Evolutionary conservation across 2,329 filamentous ascomycete species (phyloP), one percentile per base, ranked within the genome.

Genomic region (Monilinia aucupariae): DNA sequence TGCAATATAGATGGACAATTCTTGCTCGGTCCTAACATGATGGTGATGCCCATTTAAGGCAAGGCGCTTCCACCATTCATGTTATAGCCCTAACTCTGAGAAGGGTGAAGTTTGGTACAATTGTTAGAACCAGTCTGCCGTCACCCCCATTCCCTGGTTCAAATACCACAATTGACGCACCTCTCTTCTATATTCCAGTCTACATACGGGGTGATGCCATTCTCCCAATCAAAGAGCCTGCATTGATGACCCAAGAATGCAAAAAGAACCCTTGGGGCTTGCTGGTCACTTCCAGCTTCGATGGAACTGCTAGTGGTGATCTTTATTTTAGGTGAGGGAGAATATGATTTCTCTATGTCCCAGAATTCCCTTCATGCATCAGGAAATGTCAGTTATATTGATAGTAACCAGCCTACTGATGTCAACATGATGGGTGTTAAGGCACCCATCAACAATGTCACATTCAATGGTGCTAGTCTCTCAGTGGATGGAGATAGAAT

Each of bases 261-360:
- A 80, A 88, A 43, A 77, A 79, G 55, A 89, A 84, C 54, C 81
- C 85, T 0, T 92, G 88, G 86, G 82, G 82, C 9, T 67, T 92
- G 48, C 77, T 91, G 12, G 82, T 84, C 0, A 86, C 87, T 2
- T 79, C 89, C 0, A 79, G 82, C 66, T 69, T 71, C 1, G 70
- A 80, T 20, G 84, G 85, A 0, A 73, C 75, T 1, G 88, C 89
- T 0, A 76, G 70, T 2, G 89, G 89, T 0, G 74, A 77, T 22
- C 74, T 92, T 37, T 92, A 92, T n/a, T 71, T 72, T 92, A 9
- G 90, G 92, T 69, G 90, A 93, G 68, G 89, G 90, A 1, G 87
- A 87, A 75, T 89, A 85, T 30, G 71, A 78, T 69, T 81, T 85
- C 65, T 71, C 74, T 1, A 79, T 77, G 0, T 72, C 74, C 1